Conservation (phyloP, 2,329 filamentous ascomycete species). For the Ascochyta pisi region DNA sequence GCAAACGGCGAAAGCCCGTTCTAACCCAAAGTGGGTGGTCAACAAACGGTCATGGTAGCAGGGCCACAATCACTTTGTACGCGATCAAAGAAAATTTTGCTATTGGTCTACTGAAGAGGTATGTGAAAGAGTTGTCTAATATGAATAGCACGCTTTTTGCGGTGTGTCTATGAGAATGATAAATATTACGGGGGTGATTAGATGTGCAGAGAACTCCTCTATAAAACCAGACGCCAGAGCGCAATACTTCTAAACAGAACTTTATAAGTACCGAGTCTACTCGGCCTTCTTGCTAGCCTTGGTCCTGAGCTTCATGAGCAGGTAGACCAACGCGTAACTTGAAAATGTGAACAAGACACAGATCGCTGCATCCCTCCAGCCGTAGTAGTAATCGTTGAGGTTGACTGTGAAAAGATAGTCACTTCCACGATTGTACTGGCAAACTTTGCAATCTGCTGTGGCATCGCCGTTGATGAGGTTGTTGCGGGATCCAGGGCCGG, state of each 20-base stretch:
- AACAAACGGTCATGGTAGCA: too few relatives aligned
- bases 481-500: constrained; percentile 51
- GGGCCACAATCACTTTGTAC: too few relatives aligned
- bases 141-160: too few relatives aligned
- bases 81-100: too few relatives aligned
- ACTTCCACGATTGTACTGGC: constrained; percentile 63
- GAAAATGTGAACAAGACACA: constrained; percentile 63
- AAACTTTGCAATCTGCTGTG: constrained; percentile 64
- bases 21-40: too few relatives aligned
- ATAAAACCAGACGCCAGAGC: neutral
- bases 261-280: constrained; percentile 4
- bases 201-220: too few relatives aligned
- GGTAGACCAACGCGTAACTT: constrained; percentile 60
- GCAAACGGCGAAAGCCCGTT: too few relatives aligned
- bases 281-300: constrained; percentile 52
- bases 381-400: constrained; percentile 66
- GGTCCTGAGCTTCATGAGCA: constrained; percentile 52
- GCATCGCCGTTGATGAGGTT: constrained; percentile 62
- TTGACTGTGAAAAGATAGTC: constrained; percentile 69
- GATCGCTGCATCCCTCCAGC: constrained; percentile 71
- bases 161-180: too few relatives aligned
- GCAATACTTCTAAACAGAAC: neutral
- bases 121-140: too few relatives aligned
- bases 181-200: too few relatives aligned
- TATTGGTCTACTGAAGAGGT: too few relatives aligned